phyloP scores from a whole-genome alignment of 2,329 filamentous ascomycete species.

The Hypoxylon sp. region DNA sequence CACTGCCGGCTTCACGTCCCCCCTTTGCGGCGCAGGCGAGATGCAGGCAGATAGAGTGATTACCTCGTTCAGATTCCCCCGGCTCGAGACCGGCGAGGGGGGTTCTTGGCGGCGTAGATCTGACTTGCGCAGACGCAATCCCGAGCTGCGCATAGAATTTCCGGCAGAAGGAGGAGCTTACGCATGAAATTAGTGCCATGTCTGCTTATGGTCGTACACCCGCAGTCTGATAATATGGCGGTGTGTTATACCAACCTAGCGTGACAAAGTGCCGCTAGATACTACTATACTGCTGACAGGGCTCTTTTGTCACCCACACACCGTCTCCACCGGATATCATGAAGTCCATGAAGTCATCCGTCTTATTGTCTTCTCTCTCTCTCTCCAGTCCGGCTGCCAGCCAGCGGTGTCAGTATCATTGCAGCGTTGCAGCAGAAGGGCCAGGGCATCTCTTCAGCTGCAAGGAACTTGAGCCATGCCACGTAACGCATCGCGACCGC shows the following conservation, averaged over 20 bases:
- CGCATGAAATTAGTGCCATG: no score
- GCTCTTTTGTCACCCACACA: not conserved
- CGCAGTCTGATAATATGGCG: not conserved
- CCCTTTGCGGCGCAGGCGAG: not conserved
- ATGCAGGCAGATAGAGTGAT: not conserved
- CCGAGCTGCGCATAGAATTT: no score
- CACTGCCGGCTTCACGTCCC: not conserved
- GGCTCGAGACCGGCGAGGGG: no score
- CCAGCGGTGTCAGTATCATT: constrained; percentile 11
- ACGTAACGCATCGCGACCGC: not conserved
- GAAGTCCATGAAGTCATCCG: not conserved
- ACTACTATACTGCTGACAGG: not conserved
- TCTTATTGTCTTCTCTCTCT: not conserved
- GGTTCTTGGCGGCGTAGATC: no score
- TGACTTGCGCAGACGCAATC: no score
- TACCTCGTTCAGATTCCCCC: no score
- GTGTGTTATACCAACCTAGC: not conserved
- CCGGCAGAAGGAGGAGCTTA: no score
- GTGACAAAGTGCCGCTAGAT: not conserved
- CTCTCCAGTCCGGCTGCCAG: not conserved
- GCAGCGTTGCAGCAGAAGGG: not conserved
- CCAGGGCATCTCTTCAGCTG: not conserved
- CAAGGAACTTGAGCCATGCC: not conserved
- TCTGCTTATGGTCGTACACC: no score
- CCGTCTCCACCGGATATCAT: not conserved